These are phyloP conservation scores for Omphalotus olearius DNA, from an alignment of 1,284 basidiomycete genomes.

Conservation along the genomic window DNA sequence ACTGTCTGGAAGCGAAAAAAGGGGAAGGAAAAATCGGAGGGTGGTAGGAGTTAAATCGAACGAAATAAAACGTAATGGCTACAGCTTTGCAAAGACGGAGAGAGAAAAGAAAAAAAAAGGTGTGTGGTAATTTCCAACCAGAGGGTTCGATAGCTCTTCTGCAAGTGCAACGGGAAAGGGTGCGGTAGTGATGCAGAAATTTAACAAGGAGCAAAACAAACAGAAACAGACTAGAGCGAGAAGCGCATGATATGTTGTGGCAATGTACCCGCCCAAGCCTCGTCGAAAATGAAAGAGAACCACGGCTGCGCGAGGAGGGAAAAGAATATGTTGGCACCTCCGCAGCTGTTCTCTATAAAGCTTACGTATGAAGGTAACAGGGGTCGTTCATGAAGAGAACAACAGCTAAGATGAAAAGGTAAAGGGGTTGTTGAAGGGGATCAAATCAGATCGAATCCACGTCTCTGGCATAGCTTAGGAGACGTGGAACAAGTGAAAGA, in stretches of 20 bases:
- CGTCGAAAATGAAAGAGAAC: not conserved
- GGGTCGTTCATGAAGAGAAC: constrained; percentile 1
- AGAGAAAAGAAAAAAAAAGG: not conserved
- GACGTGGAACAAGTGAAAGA: not conserved
- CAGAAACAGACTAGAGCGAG: too few species aligned
- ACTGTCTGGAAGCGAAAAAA: not conserved
- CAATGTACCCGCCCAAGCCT: too few species aligned
- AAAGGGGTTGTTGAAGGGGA: not conserved
- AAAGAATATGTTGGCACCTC: too few species aligned
- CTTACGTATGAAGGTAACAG: constrained; percentile 2
- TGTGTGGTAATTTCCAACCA: too few species aligned
- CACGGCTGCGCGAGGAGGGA: not conserved
- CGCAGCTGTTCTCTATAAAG: constrained; percentile 11
- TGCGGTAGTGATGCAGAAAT: too few species aligned
- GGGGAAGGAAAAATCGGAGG: not conserved
- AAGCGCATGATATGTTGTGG: too few species aligned
- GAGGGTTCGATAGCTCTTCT: too few species aligned
- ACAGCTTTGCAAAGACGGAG: constrained; percentile 9
- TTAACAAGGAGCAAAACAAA: too few species aligned
- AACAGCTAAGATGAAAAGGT: not conserved
- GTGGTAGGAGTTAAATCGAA: constrained; percentile 7
- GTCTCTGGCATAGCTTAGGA: not conserved
- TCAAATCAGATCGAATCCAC: not conserved
- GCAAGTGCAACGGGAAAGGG: too few species aligned
- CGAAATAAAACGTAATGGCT: constrained; percentile 12